These are phyloP conservation scores for Tephrocybe sp. DNA, from an alignment of 768 basidiomycete species.

Conservation along the genomic window DNA sequence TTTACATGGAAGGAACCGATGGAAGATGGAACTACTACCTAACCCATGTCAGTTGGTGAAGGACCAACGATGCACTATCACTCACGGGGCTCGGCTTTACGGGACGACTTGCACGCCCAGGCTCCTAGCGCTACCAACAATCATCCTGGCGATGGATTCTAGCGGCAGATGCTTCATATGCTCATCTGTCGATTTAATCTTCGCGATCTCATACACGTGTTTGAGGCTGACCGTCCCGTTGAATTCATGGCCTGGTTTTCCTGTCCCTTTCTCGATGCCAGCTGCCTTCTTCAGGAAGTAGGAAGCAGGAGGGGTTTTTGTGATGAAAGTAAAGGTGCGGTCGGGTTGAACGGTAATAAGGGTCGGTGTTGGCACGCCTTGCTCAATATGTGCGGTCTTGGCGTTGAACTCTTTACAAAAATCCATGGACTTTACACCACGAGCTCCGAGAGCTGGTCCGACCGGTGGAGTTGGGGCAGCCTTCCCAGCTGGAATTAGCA, in stretches of 20 bases:
- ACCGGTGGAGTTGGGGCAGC: slow-evolving; percentile 95
- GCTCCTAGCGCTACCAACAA: slow-evolving; percentile 86
- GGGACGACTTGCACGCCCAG: slow-evolving; percentile 89
- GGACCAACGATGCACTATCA: slow-evolving; percentile 16
- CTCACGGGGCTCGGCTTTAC: slow-evolving; percentile 40
- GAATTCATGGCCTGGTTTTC: slow-evolving; percentile 73
- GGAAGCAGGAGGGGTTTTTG: slow-evolving; percentile 86
- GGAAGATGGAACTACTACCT: slow-evolving; percentile 11
- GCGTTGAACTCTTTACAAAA: slow-evolving; percentile 99
- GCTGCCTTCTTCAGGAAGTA: slow-evolving; percentile 91
- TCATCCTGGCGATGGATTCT: slow-evolving; percentile 83
- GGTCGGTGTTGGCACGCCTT: slow-evolving; percentile 88
- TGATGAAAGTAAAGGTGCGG: slow-evolving; percentile 90
- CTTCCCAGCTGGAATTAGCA: slow-evolving; percentile 90
- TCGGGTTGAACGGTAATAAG: slow-evolving; percentile 91
- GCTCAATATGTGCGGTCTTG: slow-evolving; percentile 83
- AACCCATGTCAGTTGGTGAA: slow-evolving; percentile 8
- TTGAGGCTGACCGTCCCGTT: slow-evolving; percentile 87
- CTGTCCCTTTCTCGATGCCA: slow-evolving; percentile 87
- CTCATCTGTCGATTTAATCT: slow-evolving; percentile 90
- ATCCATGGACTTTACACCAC: slow-evolving; percentile 99
- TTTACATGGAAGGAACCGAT: slow-evolving; percentile 18
- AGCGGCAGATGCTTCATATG: slow-evolving; percentile 83
- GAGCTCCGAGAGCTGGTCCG: slow-evolving; percentile 94
- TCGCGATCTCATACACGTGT: slow-evolving; percentile 98